Base-by-base conservation (phyloP, 306 rosid species). In the Fagus crenata region DNA sequence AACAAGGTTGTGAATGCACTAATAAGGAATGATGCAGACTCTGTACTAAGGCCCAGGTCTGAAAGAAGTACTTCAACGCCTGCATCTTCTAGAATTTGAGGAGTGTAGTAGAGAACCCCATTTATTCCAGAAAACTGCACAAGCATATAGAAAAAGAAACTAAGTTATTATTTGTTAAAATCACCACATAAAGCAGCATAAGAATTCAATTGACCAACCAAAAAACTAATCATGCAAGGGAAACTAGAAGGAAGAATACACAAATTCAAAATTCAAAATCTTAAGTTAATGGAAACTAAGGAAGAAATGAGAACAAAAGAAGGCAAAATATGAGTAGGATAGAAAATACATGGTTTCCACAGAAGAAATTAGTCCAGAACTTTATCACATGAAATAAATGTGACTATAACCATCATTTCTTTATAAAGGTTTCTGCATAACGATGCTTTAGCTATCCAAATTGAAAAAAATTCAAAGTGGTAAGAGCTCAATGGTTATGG, bases 41-140 rank as follows among this genome's bases (percentile, higher is more conserved):
- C 65, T 77, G 94, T 53, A 73, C 90, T 72, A 81, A 92, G 61
- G 65, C 97, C 95, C 32, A 86, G 2, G 77, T 82, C 59, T 78
- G 83, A n/a, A 61, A 92, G 97, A 56, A 91, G 91, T 81, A 88
- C 93, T 56, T 70, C 92, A 41, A 89, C 97, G 31, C 97, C 97
- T 6, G 97, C 97, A 36, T 92, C 84, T 78, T 89, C 90, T 71
- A 92, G 95, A 85, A 92, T 92, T 85, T 88, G 90, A 84, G 97
- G 97, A 53, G 97, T 92, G 89, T 92, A 92, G 85, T 92, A 92
- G 18, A 92, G 88, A 83, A 92, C 97, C 65, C 97, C 97, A 39
- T 89, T 92, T 64, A 92, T 92, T 74, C 97, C 97, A 4, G 97
- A 89, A 81, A 92, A 87, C 97, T 92, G 87, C 75, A 59, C 22